These are phyloP conservation scores for Musa itinerans DNA, from an alignment of 176 grass and related monocot genomes.

Conservation along the genomic window DNA sequence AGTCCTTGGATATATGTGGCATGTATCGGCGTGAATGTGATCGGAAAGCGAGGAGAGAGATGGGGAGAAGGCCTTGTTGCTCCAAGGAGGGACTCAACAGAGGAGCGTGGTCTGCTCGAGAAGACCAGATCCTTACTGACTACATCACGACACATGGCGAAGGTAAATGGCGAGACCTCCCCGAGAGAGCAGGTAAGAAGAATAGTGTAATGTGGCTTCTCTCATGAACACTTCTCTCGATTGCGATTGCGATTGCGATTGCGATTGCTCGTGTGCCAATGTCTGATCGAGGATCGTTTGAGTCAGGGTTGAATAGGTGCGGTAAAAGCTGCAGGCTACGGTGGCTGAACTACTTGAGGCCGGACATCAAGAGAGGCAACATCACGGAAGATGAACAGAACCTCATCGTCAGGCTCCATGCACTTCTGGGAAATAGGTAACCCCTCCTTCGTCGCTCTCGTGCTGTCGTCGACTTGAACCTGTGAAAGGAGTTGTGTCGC, in stretches of 20 bases:
- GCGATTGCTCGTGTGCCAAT: neutral
- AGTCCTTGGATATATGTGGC: no score
- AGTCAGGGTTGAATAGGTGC: neutral
- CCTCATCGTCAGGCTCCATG: constrained; percentile 34
- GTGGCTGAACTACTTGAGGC: constrained; percentile 37
- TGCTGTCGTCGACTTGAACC: neutral
- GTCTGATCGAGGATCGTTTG: neutral
- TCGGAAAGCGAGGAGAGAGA: neutral
- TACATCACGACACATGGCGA: constrained; percentile 13
- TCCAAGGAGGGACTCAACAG: constrained; percentile 6
- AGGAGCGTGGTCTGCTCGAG: constrained; percentile 11
- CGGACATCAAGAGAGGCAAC: constrained; percentile 40
- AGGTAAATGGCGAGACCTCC: constrained; percentile 20
- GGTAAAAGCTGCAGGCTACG: constrained; percentile 33
- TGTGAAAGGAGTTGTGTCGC: no score
- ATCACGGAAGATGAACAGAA: constrained; percentile 31
- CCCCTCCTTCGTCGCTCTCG: neutral
- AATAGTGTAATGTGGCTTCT: neutral
- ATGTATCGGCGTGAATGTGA: no score
- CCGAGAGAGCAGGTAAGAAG: constrained; percentile 4
- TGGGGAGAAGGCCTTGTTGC: constrained; percentile 16
- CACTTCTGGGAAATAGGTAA: constrained; percentile 1
- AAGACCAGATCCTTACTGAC: constrained; percentile 1
- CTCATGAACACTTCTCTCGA: neutral
- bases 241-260: neutral